Percentiles rank a stretch among this genome's conserved stretches.
phyloP scores from a whole-genome alignment of 305 asterid species.

The Rubia tinctorum region DNA sequence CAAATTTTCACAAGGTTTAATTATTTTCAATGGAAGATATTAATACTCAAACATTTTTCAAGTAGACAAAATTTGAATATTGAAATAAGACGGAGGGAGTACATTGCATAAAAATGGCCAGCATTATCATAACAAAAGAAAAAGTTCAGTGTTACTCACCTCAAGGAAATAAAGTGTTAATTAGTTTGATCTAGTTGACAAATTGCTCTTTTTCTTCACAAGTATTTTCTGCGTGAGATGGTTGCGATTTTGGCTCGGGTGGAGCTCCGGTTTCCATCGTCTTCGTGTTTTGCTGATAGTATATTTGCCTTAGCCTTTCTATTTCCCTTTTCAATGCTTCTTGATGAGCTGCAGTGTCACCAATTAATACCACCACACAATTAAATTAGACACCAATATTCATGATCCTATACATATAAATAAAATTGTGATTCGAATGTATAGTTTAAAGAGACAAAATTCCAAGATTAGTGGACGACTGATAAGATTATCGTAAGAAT shows the following conservation, averaged over 20 bases:
- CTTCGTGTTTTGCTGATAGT: constrained; percentile 67
- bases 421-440: too few species aligned
- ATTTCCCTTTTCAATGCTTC: constrained; percentile 92
- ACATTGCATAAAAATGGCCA: too few species aligned
- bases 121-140: neutral
- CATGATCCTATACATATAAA: neutral
- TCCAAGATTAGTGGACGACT: neutral
- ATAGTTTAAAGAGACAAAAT: constrained; percentile 13
- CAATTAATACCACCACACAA: too few species aligned
- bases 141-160: neutral
- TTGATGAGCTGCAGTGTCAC: constrained; percentile 63
- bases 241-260: constrained; percentile 34
- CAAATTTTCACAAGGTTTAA: too few species aligned
- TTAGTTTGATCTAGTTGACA: constrained; percentile 26
- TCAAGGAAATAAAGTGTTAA: neutral
- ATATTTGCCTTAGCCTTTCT: constrained; percentile 77
- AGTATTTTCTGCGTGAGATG: constrained; percentile 29
- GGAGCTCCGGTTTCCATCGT: constrained; percentile 44
- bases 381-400: neutral
- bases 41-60: too few species aligned
- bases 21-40: too few species aligned
- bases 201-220: constrained; percentile 44
- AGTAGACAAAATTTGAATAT: too few species aligned
- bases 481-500: too few species aligned
- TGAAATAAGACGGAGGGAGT: too few species aligned